Conservation (phyloP, 2,329 filamentous ascomycete genomes). For the Paecilomyces fulvus region DNA sequence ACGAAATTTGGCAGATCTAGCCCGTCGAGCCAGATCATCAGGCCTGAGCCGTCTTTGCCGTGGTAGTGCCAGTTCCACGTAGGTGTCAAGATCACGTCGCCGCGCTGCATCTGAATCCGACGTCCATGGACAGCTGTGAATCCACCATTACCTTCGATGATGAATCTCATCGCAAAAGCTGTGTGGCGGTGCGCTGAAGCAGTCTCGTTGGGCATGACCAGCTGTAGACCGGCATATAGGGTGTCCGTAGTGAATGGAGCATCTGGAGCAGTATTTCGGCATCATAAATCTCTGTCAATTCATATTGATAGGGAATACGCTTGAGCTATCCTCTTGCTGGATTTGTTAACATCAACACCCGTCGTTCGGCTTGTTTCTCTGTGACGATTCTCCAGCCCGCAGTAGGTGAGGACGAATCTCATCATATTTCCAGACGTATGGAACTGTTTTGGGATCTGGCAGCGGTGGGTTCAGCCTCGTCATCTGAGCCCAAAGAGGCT, state of each 20-base stretch:
- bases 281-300: neutral
- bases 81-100: conserved; percentile 48
- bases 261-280: conserved; percentile 19
- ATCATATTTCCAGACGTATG: conserved; percentile 31
- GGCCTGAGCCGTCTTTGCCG: conserved; percentile 44
- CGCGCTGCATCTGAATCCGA: conserved; percentile 41
- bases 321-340: conserved; percentile 19
- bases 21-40: conserved; percentile 49
- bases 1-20: conserved; percentile 44
- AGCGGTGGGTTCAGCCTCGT: conserved; percentile 37
- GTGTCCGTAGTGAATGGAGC: conserved; percentile 48
- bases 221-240: conserved; percentile 46
- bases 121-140: conserved; percentile 48
- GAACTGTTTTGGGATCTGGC: conserved; percentile 37
- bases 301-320: neutral
- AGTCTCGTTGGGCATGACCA: conserved; percentile 46
- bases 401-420: conserved; percentile 27
- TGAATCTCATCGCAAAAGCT: conserved; percentile 47
- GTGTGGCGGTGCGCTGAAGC: conserved; percentile 47
- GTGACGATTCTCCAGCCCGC: conserved; percentile 28
- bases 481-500: conserved; percentile 45
- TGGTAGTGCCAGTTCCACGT: conserved; percentile 52
- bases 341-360: conserved; percentile 36
- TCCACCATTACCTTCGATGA: conserved; percentile 40
- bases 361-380: conserved; percentile 30